Evolutionary conservation across 2,329 filamentous ascomycete genomes (phyloP).

Genomic region (Colletotrichum noveboracense): DNA sequence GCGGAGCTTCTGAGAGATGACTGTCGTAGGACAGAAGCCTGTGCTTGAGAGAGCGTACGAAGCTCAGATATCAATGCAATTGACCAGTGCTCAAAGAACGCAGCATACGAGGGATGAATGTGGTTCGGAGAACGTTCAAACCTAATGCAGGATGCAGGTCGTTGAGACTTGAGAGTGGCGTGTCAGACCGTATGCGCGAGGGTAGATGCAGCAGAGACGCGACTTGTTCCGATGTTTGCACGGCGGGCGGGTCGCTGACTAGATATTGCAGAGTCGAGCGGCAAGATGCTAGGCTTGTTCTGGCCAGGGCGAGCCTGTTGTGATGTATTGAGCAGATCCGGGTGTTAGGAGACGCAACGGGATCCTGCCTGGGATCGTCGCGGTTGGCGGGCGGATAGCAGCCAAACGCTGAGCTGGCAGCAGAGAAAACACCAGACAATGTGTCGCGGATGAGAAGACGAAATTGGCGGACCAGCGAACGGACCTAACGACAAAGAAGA

Average conservation of each 20-base stretch:
- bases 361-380: conserved; percentile 4
- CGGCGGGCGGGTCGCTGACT: conserved; percentile 3
- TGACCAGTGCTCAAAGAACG: neutral
- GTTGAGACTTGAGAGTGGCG: conserved; percentile 2
- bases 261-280: conserved; percentile 10
- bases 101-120: neutral
- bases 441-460: conserved; percentile 3
- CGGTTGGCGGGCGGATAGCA: neutral
- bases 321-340: neutral
- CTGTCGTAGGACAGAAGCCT: neutral
- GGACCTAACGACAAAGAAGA: conserved; percentile 5
- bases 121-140: neutral
- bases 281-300: neutral
- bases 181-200: conserved; percentile 9
- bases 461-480: neutral
- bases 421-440: neutral
- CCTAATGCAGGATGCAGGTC: neutral
- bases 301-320: neutral
- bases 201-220: conserved; percentile 10
- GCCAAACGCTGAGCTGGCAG: conserved; percentile 1
- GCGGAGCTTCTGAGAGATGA: neutral
- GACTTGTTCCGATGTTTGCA: conserved; percentile 9
- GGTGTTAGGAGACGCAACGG: neutral
- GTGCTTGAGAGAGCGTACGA: neutral
- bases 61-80: neutral